These are phyloP conservation scores for Lycium barbarum DNA, from an alignment of 257 asterid species.

Conservation along the genomic window DNA sequence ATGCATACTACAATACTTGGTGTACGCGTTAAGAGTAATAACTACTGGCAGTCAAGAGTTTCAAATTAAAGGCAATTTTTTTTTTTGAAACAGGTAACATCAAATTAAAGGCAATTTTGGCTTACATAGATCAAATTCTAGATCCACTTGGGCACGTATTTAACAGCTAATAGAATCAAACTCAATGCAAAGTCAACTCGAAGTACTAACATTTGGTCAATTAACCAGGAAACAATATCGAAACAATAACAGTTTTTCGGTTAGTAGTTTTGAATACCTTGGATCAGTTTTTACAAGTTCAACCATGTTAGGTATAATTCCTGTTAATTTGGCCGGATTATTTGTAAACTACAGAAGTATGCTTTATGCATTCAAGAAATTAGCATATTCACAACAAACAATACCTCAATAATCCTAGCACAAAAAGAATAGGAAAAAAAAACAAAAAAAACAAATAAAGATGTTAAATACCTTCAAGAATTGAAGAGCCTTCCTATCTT, in stretches of 20 bases:
- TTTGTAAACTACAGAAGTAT: background rate
- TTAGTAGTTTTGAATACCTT: background rate
- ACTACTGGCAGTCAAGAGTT: background rate
- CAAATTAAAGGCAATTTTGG: background rate
- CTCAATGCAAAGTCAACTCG: background rate
- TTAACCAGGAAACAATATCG: background rate
- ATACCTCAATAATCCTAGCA: background rate
- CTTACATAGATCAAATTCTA: background rate
- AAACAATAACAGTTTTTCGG: background rate
- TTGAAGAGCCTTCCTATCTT: conserved; percentile 84
- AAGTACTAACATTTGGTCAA: background rate
- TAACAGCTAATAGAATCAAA: background rate
- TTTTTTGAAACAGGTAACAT: too few relatives aligned
- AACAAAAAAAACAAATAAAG: too few relatives aligned
- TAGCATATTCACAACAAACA: background rate
- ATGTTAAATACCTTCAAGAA: conserved; percentile 61
- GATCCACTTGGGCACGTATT: background rate
- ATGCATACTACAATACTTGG: background rate
- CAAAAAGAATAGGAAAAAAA: too few relatives aligned
- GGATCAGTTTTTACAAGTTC: background rate
- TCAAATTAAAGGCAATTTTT: background rate
- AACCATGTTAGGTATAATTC: background rate
- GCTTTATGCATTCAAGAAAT: background rate
- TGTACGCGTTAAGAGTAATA: background rate
- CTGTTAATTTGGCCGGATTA: background rate